A percentile compares a stretch with the other conserved stretches of the same genome.
phyloP scores from a whole-genome alignment of 495 filamentous ascomycete genomes.

The Cercophora scortea region DNA sequence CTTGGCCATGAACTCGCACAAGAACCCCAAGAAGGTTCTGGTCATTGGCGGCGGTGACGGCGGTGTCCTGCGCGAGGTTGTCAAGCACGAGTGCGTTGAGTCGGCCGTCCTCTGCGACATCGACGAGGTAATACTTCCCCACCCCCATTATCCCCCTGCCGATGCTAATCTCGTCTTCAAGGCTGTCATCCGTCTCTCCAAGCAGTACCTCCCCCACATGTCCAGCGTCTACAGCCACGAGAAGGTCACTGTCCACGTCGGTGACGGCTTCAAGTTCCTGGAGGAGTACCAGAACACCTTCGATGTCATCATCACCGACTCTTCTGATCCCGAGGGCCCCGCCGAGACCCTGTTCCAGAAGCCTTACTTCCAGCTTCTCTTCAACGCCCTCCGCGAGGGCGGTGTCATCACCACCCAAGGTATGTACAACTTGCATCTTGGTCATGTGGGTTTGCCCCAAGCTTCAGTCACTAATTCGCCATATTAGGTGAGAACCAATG shows the following conservation, averaged over 20 bases:
- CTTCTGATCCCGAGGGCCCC: constrained; percentile 92
- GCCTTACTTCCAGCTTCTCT: constrained; percentile 91
- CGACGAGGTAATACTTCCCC: constrained; percentile 61
- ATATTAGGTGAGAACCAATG: constrained; percentile 91
- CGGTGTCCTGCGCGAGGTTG: constrained; percentile 92
- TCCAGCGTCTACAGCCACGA: constrained; percentile 86
- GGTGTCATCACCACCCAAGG: constrained; percentile 99
- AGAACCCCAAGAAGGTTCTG: constrained; percentile 93
- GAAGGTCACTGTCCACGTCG: constrained; percentile 82
- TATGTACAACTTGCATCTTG: constrained; percentile 76
- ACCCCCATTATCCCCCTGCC: no score
- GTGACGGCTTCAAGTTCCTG: constrained; percentile 97
- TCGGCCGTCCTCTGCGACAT: constrained; percentile 97
- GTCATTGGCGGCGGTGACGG: constrained; percentile 97
- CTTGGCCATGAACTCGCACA: constrained; percentile 97
- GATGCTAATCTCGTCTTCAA: constrained; percentile 16
- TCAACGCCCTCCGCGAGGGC: constrained; percentile 82
- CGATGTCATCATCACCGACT: constrained; percentile 99
- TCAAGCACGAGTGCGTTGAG: constrained; percentile 93
- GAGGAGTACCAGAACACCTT: constrained; percentile 88
- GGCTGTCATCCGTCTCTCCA: constrained; percentile 96
- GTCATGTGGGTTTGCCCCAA: constrained; percentile 1
- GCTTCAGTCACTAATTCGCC: no score
- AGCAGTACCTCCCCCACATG: constrained; percentile 97
- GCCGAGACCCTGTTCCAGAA: constrained; percentile 97